Conservation (phyloP, 2,329 filamentous ascomycete species). For the Aquanectria penicillioides region DNA sequence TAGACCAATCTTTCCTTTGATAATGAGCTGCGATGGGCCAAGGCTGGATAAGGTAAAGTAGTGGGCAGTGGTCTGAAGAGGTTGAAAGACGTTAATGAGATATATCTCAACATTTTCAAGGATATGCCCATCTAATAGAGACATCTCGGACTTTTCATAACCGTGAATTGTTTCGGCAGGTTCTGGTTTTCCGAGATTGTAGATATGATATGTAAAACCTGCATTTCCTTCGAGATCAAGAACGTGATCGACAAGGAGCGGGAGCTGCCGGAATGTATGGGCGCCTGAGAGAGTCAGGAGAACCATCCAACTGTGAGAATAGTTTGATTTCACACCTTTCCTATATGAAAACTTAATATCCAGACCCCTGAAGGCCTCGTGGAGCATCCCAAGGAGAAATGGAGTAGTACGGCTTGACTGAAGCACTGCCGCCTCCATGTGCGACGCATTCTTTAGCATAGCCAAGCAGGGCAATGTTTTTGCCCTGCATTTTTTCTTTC, state of each 20-base stretch:
- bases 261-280: constrained; percentile 41
- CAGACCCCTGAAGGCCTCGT: constrained; percentile 38
- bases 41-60: constrained; percentile 45
- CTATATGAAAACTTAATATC: constrained; percentile 43
- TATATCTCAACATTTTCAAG: no score
- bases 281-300: constrained; percentile 34
- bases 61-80: no score
- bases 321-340: constrained; percentile 33
- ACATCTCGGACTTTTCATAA: no score
- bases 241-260: constrained; percentile 39
- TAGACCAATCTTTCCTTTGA: constrained; percentile 41
- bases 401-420: constrained; percentile 48
- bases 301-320: background rate
- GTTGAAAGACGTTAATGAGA: no score
- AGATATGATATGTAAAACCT: constrained; percentile 46
- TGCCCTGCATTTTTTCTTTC: constrained; percentile 43
- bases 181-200: constrained; percentile 43
- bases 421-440: constrained; percentile 51
- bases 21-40: constrained; percentile 38
- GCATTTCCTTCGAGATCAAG: constrained; percentile 45
- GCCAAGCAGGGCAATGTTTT: constrained; percentile 47
- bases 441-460: constrained; percentile 47
- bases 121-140: no score
- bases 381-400: constrained; percentile 48
- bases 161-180: constrained; percentile 39